A percentile compares a stretch with the other conserved stretches of the same genome.
These are phyloP conservation scores for Elongisporangium prolatum DNA, from an alignment of 352 stramenopile genomes.

Conservation along the genomic window DNA sequence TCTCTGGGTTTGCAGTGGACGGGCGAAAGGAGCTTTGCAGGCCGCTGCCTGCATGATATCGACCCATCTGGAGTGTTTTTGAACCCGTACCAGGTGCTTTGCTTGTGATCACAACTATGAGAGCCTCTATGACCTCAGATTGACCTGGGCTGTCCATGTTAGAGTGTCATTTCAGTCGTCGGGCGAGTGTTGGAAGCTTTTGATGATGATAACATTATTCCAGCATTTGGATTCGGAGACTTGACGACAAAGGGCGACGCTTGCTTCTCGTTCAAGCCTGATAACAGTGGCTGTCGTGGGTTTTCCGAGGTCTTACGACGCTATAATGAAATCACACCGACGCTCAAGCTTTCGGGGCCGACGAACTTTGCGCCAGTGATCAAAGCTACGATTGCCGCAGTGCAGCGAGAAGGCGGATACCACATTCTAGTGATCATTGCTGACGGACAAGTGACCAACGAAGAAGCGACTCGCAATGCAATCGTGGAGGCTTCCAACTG, in stretches of 20 bases:
- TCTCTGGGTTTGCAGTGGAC: constrained; percentile 39
- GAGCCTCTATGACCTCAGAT: neutral
- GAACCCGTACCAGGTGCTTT: constrained; percentile 53
- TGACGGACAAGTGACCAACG: constrained; percentile 73
- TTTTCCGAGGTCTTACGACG: constrained; percentile 49
- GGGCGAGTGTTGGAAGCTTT: constrained; percentile 61
- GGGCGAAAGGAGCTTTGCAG: constrained; percentile 52
- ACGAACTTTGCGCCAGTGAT: constrained; percentile 76
- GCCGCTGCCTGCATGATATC: constrained; percentile 57
- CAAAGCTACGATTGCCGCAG: constrained; percentile 37
- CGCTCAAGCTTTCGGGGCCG: constrained; percentile 47
- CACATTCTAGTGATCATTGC: constrained; percentile 79
- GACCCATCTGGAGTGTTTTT: constrained; percentile 38
- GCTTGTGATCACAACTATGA: neutral
- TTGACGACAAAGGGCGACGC: constrained; percentile 31
- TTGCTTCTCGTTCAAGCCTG: constrained; percentile 40
- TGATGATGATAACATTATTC: constrained; percentile 80
- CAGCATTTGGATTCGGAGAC: constrained; percentile 65
- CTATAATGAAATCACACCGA: constrained; percentile 58
- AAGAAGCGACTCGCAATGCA: constrained; percentile 45
- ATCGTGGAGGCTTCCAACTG: constrained; percentile 68
- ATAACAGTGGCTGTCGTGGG: constrained; percentile 27
- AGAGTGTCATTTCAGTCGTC: constrained; percentile 46
- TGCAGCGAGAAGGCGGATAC: constrained; percentile 44
- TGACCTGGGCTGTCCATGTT: neutral